These are phyloP conservation scores for Capsicum rhomboideum DNA, from an alignment of 257 asterid species.

Conservation along the genomic window DNA sequence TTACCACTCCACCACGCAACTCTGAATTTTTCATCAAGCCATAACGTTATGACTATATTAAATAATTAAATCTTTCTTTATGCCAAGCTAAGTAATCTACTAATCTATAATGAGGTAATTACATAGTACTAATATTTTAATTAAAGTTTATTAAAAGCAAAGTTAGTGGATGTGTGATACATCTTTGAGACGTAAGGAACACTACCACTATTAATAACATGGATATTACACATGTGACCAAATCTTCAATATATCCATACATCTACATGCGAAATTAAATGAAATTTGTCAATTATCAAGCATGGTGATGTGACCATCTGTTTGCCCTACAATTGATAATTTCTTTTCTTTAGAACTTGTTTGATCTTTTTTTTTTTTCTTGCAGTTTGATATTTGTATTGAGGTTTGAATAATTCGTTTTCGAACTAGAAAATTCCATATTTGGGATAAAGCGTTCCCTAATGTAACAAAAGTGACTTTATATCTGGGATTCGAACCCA, in stretches of 20 bases:
- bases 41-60: neutral
- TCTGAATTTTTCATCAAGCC: no score
- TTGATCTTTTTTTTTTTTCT: neutral
- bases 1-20: no score
- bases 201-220: neutral
- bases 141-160: neutral
- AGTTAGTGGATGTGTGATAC: neutral
- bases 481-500: neutral
- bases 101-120: neutral
- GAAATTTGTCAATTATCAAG: neutral
- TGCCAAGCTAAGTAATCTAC: neutral
- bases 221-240: neutral
- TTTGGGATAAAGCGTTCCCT: no score
- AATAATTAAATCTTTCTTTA: neutral
- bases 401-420: neutral
- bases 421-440: neutral
- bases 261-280: neutral
- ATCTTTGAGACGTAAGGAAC: neutral
- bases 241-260: neutral
- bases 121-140: neutral
- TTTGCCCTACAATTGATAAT: neutral
- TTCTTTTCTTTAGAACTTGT: neutral
- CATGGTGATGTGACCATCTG: neutral
- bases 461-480: neutral
- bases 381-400: neutral